A percentile compares a stretch with the other conserved stretches of the same genome.
Conservation (phyloP, 257 asterid species). For the Fraxinus excelsior region DNA sequence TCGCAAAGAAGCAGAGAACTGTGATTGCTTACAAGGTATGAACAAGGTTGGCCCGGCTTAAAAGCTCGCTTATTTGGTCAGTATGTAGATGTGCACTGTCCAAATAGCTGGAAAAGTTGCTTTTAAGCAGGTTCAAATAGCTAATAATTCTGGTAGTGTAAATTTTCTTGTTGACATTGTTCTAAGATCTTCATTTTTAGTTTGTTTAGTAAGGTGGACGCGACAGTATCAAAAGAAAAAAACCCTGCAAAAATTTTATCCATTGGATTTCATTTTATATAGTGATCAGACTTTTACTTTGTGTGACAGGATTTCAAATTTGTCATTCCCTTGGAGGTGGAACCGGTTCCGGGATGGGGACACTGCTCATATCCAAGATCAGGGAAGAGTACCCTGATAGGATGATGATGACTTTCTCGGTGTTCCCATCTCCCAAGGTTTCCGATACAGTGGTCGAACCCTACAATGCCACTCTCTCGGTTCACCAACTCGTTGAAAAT, state of each 20-base stretch:
- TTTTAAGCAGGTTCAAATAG: too few species aligned
- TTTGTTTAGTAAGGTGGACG: too few species aligned
- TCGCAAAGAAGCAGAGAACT: constrained; percentile 73
- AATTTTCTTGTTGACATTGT: not conserved
- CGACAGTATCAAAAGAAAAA: too few species aligned
- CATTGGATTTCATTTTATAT: not conserved
- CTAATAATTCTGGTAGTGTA: not conserved
- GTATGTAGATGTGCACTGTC: too few species aligned
- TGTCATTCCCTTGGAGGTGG: constrained; percentile 81
- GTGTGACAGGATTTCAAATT: constrained; percentile 56
- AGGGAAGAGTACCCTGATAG: constrained; percentile 78
- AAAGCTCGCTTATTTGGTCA: not conserved
- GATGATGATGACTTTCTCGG: constrained; percentile 78
- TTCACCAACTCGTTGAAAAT: constrained; percentile 70
- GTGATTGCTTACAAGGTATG: constrained; percentile 77
- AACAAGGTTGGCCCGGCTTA: not conserved
- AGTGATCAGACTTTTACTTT: not conserved
- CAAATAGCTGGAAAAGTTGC: too few species aligned
- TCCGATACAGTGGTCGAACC: constrained; percentile 83
- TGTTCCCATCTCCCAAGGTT: constrained; percentile 76
- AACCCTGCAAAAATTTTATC: too few species aligned
- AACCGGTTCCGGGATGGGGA: constrained; percentile 81
- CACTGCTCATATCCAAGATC: constrained; percentile 67
- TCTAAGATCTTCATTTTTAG: not conserved
- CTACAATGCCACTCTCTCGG: constrained; percentile 76